Evolutionary conservation across 2,329 filamentous ascomycete species (phyloP).

Genomic region (Monilinia aucupariae): DNA sequence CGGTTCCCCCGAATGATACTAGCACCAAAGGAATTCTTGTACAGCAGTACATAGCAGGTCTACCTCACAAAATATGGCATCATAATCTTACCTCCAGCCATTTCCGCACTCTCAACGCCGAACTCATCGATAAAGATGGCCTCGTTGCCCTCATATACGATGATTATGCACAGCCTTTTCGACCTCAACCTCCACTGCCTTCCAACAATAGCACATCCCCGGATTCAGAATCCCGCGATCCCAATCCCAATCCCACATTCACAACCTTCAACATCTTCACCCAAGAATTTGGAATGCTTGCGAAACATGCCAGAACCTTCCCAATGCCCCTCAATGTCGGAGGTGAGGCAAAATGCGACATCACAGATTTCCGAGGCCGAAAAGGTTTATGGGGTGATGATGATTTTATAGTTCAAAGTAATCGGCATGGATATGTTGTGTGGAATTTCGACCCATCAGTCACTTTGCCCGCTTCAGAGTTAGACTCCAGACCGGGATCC

Average conservation of each 20-base stretch:
- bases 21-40: not conserved
- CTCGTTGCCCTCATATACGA: not conserved
- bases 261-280: conserved; percentile 19
- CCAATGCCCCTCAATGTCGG: too few relatives aligned
- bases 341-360: too few relatives aligned
- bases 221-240: not conserved
- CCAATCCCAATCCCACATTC: not conserved
- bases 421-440: conserved; percentile 20
- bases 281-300: conserved; percentile 11
- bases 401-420: conserved; percentile 24
- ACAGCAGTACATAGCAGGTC: not conserved
- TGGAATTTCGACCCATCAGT: conserved; percentile 20
- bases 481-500: not conserved
- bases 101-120: not conserved
- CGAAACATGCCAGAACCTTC: conserved; percentile 2
- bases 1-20: not conserved
- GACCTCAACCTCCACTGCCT: not conserved
- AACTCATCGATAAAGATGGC: not conserved
- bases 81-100: not conserved
- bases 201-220: not conserved
- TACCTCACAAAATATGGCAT: not conserved
- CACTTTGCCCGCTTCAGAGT: not conserved
- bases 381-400: conserved; percentile 17
- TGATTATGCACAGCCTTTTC: too few relatives aligned
- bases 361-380: too few relatives aligned